Conservation (phyloP, 2,329 filamentous ascomycete genomes). For the Monilinia vaccinii-corymbosi region DNA sequence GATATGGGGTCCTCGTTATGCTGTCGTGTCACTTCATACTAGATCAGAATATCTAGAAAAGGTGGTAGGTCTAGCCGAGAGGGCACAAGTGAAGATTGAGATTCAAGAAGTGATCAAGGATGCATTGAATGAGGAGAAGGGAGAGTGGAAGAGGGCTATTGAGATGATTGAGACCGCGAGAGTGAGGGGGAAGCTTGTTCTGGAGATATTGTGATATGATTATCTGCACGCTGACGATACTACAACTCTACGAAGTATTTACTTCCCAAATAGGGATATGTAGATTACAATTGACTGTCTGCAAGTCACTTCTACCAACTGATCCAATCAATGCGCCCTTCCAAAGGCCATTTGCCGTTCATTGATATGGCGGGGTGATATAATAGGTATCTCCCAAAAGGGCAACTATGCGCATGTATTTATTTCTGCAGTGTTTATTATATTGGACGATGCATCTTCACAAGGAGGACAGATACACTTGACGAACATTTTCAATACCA, state of each 20-base stretch:
- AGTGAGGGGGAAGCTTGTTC: conserved; percentile 14
- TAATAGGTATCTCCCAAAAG: too few relatives aligned
- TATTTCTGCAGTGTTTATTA: too few relatives aligned
- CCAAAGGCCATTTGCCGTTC: too few relatives aligned
- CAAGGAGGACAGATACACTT: too few relatives aligned
- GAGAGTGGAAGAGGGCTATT: conserved; percentile 11
- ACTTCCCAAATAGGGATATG: too few relatives aligned
- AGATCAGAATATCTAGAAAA: conserved; percentile 10
- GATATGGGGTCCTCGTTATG: conserved; percentile 26
- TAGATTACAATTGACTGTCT: too few relatives aligned
- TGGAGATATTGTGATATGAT: conserved; percentile 5
- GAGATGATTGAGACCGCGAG: conserved; percentile 11
- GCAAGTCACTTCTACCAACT: too few relatives aligned
- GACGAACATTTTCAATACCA: too few relatives aligned
- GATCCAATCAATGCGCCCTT: too few relatives aligned
- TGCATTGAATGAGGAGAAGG: conserved; percentile 7
- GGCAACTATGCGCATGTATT: too few relatives aligned
- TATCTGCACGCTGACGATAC: neutral
- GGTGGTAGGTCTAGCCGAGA: conserved; percentile 9
- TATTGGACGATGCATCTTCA: too few relatives aligned
- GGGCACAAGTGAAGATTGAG: conserved; percentile 11
- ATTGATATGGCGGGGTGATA: too few relatives aligned
- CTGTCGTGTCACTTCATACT: conserved; percentile 14
- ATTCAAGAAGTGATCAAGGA: conserved; percentile 13
- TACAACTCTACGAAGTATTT: neutral